Evolutionary conservation across 257 asterid genomes (phyloP).

Genomic region (Parsonsia alboflavescens): DNA sequence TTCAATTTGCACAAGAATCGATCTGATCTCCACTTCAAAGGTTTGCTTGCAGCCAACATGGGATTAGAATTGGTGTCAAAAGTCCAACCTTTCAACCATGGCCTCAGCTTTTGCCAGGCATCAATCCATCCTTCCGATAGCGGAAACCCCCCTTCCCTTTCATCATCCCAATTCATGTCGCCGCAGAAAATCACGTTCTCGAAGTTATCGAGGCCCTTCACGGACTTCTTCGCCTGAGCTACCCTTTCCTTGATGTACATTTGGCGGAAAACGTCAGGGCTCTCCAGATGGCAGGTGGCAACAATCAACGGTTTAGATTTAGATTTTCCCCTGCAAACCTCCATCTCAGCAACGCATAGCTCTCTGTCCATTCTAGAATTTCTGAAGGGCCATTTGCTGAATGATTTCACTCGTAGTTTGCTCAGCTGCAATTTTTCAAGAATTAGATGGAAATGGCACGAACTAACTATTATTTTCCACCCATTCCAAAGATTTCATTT

Average conservation of each 20-base stretch:
- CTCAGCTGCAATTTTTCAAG: neutral
- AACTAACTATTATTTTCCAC: too few relatives aligned
- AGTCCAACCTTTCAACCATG: conserved; percentile 5
- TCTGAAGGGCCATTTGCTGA: neutral
- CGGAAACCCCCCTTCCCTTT: neutral
- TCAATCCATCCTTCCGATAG: neutral
- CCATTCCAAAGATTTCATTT: too few relatives aligned
- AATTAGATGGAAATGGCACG: too few relatives aligned
- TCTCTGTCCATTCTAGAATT: conserved; percentile 10
- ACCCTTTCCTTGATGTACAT: conserved; percentile 2
- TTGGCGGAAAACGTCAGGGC: neutral
- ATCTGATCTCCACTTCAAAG: conserved; percentile 10
- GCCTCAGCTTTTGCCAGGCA: conserved; percentile 4
- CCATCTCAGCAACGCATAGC: conserved; percentile 6
- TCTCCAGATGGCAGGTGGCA: conserved; percentile 11
- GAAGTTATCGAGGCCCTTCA: neutral
- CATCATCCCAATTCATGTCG: conserved; percentile 12
- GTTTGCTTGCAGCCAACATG: conserved; percentile 5
- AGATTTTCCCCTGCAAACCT: neutral
- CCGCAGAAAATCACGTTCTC: conserved; percentile 13
- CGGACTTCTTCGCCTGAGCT: conserved; percentile 4
- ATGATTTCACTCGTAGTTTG: conserved; percentile 6
- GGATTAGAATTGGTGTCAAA: conserved; percentile 6
- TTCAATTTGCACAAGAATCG: conserved; percentile 7
- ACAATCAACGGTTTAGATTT: neutral